These are phyloP conservation scores for Termitomyces titanicus DNA, from an alignment of 768 basidiomycete genomes.

Conservation along the genomic window DNA sequence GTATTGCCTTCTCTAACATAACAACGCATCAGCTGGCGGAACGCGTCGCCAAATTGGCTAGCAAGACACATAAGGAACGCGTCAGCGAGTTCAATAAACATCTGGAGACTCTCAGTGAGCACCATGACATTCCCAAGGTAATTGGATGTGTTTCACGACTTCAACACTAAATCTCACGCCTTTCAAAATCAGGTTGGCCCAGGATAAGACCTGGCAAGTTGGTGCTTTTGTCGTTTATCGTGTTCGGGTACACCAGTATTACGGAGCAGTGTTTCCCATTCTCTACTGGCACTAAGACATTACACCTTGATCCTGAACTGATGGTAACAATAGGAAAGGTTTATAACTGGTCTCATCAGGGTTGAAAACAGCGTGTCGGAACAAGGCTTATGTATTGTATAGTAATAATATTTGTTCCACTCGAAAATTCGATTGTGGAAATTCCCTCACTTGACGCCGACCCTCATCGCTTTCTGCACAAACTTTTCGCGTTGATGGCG, in stretches of 20 bases:
- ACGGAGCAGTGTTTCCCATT: neutral
- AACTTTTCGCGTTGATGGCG: slow-evolving; percentile 32
- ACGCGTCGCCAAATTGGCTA: slow-evolving; percentile 71
- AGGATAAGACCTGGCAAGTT: slow-evolving; percentile 51
- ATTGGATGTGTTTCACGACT: slow-evolving; percentile 13
- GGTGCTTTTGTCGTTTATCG: slow-evolving; percentile 7
- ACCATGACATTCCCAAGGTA: slow-evolving; percentile 94
- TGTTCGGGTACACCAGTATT: slow-evolving; percentile 1
- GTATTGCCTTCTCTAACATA: slow-evolving; percentile 2
- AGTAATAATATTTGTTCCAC: slow-evolving; percentile 46
- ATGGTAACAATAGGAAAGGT: slow-evolving; percentile 1
- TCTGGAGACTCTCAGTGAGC: slow-evolving; percentile 84
- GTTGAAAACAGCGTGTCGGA: slow-evolving; percentile 19
- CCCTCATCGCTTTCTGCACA: slow-evolving; percentile 23
- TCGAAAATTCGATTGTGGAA: slow-evolving; percentile 34
- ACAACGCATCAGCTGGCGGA: slow-evolving; percentile 57
- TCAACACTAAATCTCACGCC: slow-evolving; percentile 8
- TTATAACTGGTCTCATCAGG: slow-evolving; percentile 14
- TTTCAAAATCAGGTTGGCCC: slow-evolving; percentile 66
- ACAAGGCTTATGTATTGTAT: slow-evolving; percentile 34
- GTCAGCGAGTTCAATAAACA: slow-evolving; percentile 88
- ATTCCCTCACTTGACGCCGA: slow-evolving; percentile 28
- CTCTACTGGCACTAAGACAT: neutral
- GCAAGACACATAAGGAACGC: slow-evolving; percentile 90
- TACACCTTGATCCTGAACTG: neutral